A percentile compares a stretch with the other conserved stretches of the same genome.
phyloP scores from a whole-genome alignment of 768 basidiomycete genomes.

The Agaricus sinodeliciosus region DNA sequence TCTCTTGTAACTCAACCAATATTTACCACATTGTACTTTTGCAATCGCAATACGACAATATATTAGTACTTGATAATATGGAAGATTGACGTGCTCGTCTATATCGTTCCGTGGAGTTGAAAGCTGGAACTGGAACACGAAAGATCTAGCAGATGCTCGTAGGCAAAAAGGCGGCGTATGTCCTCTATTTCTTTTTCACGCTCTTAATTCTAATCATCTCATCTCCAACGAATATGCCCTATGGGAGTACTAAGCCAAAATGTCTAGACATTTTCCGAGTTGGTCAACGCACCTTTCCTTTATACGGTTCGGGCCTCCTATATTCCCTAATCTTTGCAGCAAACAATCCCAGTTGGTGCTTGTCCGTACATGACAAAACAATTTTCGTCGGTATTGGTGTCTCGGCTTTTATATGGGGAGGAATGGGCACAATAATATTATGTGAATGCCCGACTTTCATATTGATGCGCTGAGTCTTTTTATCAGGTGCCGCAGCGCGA shows the following conservation, averaged over 20 bases:
- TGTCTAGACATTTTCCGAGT: neutral
- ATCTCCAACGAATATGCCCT: slow-evolving; percentile 94
- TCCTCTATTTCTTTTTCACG: slow-evolving; percentile 87
- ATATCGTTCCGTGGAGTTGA: neutral
- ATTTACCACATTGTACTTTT: slow-evolving; percentile 9
- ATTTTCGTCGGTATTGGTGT: slow-evolving; percentile 84
- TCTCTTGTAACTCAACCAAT: slow-evolving; percentile 8
- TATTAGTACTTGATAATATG: slow-evolving; percentile 3
- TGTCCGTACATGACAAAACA: slow-evolving; percentile 75
- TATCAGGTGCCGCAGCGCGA: slow-evolving; percentile 47
- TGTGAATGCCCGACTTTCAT: slow-evolving; percentile 95
- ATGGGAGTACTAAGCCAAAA: neutral
- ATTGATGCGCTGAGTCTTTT: slow-evolving; percentile 64
- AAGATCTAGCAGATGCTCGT: neutral
- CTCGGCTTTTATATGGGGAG: slow-evolving; percentile 71
- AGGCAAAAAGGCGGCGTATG: neutral
- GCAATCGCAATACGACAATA: slow-evolving; percentile 3
- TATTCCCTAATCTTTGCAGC: slow-evolving; percentile 79
- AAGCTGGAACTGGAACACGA: neutral
- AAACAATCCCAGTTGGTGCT: slow-evolving; percentile 82
- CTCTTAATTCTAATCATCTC: slow-evolving; percentile 89
- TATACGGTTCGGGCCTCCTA: slow-evolving; percentile 93
- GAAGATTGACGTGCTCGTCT: neutral
- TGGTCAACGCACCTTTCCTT: slow-evolving; percentile 76
- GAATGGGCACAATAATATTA: slow-evolving; percentile 77